Conservation (phyloP, 306 rosid species). For the Lithocarpus polystachyus region DNA sequence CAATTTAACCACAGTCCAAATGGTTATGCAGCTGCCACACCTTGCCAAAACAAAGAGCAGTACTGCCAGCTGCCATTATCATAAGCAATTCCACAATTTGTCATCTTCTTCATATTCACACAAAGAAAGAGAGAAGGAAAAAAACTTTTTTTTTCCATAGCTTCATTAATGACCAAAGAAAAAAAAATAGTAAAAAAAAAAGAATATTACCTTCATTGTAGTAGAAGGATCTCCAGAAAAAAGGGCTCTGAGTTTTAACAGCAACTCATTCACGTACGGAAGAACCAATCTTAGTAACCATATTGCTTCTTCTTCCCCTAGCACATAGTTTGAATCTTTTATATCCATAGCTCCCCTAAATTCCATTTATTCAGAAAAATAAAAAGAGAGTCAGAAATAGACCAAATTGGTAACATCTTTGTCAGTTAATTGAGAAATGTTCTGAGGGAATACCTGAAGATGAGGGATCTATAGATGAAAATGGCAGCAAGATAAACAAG, state of each 20-base stretch:
- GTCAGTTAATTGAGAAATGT: not conserved
- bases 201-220: constrained; percentile 69
- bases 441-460: constrained; percentile 53
- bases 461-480: constrained; percentile 70
- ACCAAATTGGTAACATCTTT: not conserved
- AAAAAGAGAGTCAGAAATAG: constrained; percentile 5
- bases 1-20: constrained; percentile 75
- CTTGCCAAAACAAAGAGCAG: constrained; percentile 85
- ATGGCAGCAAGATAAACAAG: constrained; percentile 73
- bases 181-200: not conserved
- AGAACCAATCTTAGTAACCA: constrained; percentile 69
- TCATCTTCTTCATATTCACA: not conserved
- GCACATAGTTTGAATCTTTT: constrained; percentile 44
- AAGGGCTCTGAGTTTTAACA: constrained; percentile 67
- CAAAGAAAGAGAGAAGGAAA: not conserved
- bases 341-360: constrained; percentile 48
- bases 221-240: constrained; percentile 89
- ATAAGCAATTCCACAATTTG: not conserved
- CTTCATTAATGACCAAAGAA: not conserved
- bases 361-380: constrained; percentile 13
- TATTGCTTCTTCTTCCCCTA: constrained; percentile 81
- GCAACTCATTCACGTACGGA: constrained; percentile 73
- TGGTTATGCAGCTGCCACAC: constrained; percentile 79
- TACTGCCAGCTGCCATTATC: constrained; percentile 66
- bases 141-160: not conserved